Conservation (phyloP, 768 basidiomycete species). For the Tricholoma hemisulphureum region DNA sequence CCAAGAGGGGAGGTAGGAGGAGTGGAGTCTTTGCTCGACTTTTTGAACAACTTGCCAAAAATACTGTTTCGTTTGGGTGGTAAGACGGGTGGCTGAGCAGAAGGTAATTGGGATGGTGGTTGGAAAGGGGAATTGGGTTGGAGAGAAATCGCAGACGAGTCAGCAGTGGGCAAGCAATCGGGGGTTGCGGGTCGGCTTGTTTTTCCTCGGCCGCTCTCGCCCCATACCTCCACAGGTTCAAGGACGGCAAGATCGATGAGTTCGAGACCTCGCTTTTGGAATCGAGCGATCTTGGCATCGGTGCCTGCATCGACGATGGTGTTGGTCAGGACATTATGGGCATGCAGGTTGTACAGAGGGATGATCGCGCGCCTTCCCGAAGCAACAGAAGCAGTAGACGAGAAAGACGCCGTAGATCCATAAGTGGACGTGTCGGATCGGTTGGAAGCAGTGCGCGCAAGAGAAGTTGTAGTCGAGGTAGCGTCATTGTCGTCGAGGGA, state of each 20-base stretch:
- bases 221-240: conserved; percentile 80
- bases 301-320: conserved; percentile 86
- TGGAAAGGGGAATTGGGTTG: conserved; percentile 4
- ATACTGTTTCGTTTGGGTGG: conserved; percentile 56
- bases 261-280: conserved; percentile 70
- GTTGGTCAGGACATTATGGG: conserved; percentile 86
- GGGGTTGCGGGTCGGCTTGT: conserved; percentile 25
- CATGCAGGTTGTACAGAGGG: conserved; percentile 83
- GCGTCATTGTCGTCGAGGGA: conserved; percentile 40
- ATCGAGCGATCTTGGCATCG: conserved; percentile 81
- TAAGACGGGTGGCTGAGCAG: conserved; percentile 1
- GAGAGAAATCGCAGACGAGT: conserved; percentile 19
- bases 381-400: conserved; percentile 38
- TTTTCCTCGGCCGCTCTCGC: conserved; percentile 29
- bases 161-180: conserved; percentile 15
- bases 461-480: conserved; percentile 19
- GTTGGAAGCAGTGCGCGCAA: conserved; percentile 55
- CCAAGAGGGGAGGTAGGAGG: conserved; percentile 28
- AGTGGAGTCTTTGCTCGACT: conserved; percentile 23
- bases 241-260: conserved; percentile 74
- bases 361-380: conserved; percentile 73
- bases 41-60: conserved; percentile 73
- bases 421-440: conserved; percentile 50
- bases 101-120: conserved; percentile 5
- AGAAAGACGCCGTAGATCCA: conserved; percentile 39